Conservation (phyloP, 78 protist genomes). For the Planoprotostelium fungivorum region DNA sequence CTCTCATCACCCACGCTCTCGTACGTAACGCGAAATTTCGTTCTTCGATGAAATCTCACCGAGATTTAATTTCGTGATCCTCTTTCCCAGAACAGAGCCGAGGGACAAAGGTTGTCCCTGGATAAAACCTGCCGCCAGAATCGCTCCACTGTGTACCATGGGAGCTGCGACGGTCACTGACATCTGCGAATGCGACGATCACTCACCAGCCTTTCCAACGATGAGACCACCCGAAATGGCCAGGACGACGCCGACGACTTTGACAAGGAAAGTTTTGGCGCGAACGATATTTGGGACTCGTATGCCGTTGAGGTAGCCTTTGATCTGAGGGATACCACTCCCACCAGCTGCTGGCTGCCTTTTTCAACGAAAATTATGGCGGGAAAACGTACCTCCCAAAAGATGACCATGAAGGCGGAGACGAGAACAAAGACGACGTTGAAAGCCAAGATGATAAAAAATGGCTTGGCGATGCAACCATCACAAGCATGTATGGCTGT, state of each 20-base stretch:
- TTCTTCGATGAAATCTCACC: too few species aligned
- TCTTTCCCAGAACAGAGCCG: neutral
- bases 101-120: constrained; percentile 49
- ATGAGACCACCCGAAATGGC: constrained; percentile 53
- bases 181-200: neutral
- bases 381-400: neutral
- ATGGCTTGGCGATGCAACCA: neutral
- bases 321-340: constrained; percentile 87
- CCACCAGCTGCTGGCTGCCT: constrained; percentile 72
- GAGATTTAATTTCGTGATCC: neutral
- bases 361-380: neutral
- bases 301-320: constrained; percentile 86
- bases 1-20: neutral
- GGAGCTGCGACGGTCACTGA: too few species aligned
- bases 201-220: constrained; percentile 59
- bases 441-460: neutral
- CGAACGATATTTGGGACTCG: constrained; percentile 73
- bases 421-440: neutral
- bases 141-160: constrained; percentile 68
- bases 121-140: constrained; percentile 60
- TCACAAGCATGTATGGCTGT: neutral
- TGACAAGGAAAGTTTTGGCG: constrained; percentile 65
- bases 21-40: neutral
- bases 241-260: constrained; percentile 48
- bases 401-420: constrained; percentile 5